phyloP scores from a whole-genome alignment of 805 yeast species.

The Candida silvatica region DNA sequence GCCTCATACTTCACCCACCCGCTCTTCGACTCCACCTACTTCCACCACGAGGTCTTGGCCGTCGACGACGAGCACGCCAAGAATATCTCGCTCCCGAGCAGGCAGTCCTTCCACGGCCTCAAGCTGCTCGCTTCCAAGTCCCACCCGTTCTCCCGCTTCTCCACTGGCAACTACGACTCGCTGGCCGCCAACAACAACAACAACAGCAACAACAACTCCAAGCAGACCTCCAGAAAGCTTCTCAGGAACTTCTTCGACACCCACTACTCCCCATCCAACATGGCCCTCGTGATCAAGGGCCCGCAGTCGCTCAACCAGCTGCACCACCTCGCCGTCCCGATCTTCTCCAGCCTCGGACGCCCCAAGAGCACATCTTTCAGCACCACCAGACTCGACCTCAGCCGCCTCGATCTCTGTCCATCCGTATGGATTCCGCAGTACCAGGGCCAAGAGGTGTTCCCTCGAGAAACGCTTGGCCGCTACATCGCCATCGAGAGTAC shows the following conservation, averaged over 20 bases:
- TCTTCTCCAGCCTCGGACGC: conserved; percentile 31
- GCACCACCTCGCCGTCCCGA: conserved; percentile 37
- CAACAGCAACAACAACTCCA: conserved; percentile 27
- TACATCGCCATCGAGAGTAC: conserved; percentile 29
- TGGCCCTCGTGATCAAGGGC: conserved; percentile 54
- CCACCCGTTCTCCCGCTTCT: conserved; percentile 54
- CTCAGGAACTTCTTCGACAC: conserved; percentile 31
- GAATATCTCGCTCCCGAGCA: conserved; percentile 36
- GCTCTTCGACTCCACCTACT: conserved; percentile 30
- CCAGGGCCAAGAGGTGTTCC: conserved; percentile 15
- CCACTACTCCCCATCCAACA: conserved; percentile 37
- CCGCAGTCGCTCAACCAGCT: conserved; percentile 56
- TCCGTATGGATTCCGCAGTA: conserved; percentile 16
- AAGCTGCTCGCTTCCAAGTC: conserved; percentile 36
- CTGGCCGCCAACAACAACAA: conserved; percentile 24
- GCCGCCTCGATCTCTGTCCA: conserved; percentile 4
- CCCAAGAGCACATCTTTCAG: neutral
- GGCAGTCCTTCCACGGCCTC: conserved; percentile 50
- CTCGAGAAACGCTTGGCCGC: conserved; percentile 11
- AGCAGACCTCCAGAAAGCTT: conserved; percentile 13
- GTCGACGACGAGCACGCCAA: conserved; percentile 59
- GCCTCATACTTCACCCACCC: conserved; percentile 45
- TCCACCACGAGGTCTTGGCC: conserved; percentile 47
- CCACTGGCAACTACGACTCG: conserved; percentile 56
- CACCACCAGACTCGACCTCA: neutral